Conservation (phyloP, 148 eudicot genomes). For the Limonium bicolor region DNA sequence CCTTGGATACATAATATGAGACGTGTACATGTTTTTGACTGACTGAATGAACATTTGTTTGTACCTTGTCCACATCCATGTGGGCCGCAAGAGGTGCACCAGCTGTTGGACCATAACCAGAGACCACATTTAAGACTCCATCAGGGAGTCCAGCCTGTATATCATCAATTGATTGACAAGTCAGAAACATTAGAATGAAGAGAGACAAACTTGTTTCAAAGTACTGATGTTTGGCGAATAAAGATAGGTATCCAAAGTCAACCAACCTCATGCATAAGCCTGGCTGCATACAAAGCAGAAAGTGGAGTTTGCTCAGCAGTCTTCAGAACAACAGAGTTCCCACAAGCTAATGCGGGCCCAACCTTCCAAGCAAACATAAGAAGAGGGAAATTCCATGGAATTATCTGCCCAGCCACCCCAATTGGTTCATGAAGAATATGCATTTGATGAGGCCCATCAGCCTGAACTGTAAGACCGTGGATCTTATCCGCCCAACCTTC, state of each 20-base stretch:
- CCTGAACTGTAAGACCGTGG: conserved; percentile 54
- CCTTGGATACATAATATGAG: too few species aligned
- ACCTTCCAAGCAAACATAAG: conserved; percentile 59
- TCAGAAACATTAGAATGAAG: too few species aligned
- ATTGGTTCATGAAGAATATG: conserved; percentile 49
- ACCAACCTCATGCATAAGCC: conserved; percentile 41
- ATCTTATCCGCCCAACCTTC: conserved; percentile 68
- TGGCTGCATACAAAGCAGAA: conserved; percentile 41
- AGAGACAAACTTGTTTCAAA: not conserved
- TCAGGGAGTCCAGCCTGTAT: conserved; percentile 48
- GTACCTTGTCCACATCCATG: conserved; percentile 59
- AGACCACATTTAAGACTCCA: conserved; percentile 48
- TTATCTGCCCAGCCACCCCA: conserved; percentile 51
- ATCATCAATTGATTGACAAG: not conserved
- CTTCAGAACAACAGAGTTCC: conserved; percentile 39
- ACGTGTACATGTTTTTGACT: too few species aligned
- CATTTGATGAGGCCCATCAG: conserved; percentile 38
- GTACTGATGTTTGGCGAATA: not conserved
- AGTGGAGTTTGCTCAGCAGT: conserved; percentile 56
- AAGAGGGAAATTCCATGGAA: conserved; percentile 67
- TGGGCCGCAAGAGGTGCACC: conserved; percentile 48
- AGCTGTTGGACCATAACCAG: conserved; percentile 54
- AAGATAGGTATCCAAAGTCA: not conserved
- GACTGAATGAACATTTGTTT: not conserved
- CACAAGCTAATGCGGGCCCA: conserved; percentile 57